Evolutionary conservation across 495 filamentous ascomycete genomes (phyloP).

Genomic region (Tuber microsphaerosporum): DNA sequence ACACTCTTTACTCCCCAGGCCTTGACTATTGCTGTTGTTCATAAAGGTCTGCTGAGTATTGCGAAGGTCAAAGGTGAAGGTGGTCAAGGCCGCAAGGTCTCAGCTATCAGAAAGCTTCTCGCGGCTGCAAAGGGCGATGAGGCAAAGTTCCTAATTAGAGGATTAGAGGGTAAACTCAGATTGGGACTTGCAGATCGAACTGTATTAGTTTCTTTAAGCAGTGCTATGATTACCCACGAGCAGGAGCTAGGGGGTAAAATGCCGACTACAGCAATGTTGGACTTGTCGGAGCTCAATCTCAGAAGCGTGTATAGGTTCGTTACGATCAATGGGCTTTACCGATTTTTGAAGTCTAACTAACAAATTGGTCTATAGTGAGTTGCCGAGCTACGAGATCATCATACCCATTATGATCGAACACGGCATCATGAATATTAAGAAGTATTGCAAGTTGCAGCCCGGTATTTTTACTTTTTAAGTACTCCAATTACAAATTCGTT

Average conservation of each 20-base stretch:
- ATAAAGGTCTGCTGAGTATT: constrained; percentile 79
- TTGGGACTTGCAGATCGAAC: constrained; percentile 89
- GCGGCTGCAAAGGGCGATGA: constrained; percentile 91
- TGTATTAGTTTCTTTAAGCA: constrained; percentile 77
- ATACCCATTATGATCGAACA: constrained; percentile 79
- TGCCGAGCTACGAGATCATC: constrained; percentile 92
- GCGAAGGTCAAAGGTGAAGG: constrained; percentile 81
- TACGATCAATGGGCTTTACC: not conserved
- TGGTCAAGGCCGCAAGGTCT: constrained; percentile 81
- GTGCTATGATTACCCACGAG: constrained; percentile 80
- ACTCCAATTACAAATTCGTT: not conserved
- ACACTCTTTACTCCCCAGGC: constrained; percentile 97
- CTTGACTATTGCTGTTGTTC: constrained; percentile 76
- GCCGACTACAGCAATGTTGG: constrained; percentile 62
- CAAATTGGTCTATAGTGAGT: constrained; percentile 51
- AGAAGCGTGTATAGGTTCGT: constrained; percentile 82
- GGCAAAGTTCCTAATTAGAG: constrained; percentile 86
- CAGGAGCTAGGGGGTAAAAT: constrained; percentile 57
- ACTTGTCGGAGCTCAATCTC: constrained; percentile 72
- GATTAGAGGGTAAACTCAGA: constrained; percentile 86
- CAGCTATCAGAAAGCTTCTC: constrained; percentile 87
- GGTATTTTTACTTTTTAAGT: constrained; percentile 44
- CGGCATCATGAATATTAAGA: constrained; percentile 70
- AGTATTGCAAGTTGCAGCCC: constrained; percentile 86
- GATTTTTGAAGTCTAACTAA: not conserved